Conservation (phyloP, 805 yeast species). For the Myxozyma udenii region DNA sequence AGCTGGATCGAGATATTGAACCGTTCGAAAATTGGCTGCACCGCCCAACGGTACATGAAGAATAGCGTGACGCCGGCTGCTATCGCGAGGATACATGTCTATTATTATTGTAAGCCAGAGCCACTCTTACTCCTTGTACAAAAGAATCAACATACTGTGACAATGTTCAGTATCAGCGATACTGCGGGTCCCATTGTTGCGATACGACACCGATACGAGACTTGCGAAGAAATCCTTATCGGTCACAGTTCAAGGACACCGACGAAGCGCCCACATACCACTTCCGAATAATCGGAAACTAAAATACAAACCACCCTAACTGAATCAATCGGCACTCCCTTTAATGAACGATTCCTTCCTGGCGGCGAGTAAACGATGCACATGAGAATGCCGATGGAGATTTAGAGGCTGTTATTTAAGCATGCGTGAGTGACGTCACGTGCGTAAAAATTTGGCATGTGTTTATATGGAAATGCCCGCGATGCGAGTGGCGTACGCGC, state of each 20-base stretch:
- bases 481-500: too few species aligned
- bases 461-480: too few species aligned
- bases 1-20: slow-evolving; percentile 25
- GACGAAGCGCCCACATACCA: too few species aligned
- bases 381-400: too few species aligned
- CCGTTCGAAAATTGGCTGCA: slow-evolving; percentile 20
- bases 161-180: slow-evolving; percentile 2
- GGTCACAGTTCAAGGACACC: neutral
- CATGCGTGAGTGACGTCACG: too few species aligned
- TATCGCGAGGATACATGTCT: neutral
- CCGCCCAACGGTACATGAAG: slow-evolving; percentile 25
- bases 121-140: neutral
- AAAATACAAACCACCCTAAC: too few species aligned
- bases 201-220: neutral
- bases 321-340: too few species aligned
- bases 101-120: neutral
- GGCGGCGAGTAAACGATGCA: too few species aligned
- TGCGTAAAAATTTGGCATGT: too few species aligned
- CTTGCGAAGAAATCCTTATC: neutral
- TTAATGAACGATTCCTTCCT: too few species aligned
- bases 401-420: too few species aligned
- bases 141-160: slow-evolving; percentile 4
- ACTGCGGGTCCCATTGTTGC: slow-evolving; percentile 3
- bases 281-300: too few species aligned
- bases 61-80: slow-evolving; percentile 3